These are phyloP conservation scores for Paraphaeosphaeria sporulosa DNA, from an alignment of 2,329 filamentous ascomycete species.

Conservation along the genomic window DNA sequence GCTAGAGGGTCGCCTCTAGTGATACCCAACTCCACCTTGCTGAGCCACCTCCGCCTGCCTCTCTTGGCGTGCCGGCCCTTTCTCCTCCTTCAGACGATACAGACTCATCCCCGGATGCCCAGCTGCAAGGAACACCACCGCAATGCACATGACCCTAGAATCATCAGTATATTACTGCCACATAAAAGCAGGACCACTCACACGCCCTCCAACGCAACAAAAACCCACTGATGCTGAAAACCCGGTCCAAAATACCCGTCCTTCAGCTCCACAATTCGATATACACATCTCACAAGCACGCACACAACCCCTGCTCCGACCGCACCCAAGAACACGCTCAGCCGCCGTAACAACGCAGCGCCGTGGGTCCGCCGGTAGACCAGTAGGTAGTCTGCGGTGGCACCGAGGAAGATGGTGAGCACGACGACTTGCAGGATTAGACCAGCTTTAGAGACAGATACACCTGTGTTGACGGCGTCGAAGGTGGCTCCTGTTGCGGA, in stretches of 20 bases:
- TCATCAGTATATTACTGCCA: not conserved
- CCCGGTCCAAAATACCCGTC: constrained; percentile 18
- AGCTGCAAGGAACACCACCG: not conserved
- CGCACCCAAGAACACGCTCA: constrained; percentile 1
- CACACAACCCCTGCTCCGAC: constrained; percentile 5
- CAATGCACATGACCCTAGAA: constrained; percentile 3
- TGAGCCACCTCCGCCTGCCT: too few species aligned
- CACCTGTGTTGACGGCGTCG: not conserved
- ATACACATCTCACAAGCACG: constrained; percentile 16
- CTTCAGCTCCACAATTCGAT: constrained; percentile 19
- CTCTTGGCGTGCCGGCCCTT: not conserved
- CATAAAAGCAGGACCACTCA: constrained; percentile 11
- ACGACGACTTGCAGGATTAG: constrained; percentile 8
- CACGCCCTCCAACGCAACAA: constrained; percentile 19
- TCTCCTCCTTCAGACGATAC: not conserved
- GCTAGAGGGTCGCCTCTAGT: too few species aligned
- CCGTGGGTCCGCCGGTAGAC: not conserved
- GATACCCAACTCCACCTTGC: too few species aligned
- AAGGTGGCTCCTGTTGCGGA: constrained; percentile 6
- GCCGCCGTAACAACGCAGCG: not conserved
- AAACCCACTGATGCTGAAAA: constrained; percentile 14
- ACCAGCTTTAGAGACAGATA: not conserved
- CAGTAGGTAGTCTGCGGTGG: constrained; percentile 1
- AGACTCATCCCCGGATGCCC: not conserved
- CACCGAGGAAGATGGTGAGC: not conserved